Evolutionary conservation across 768 basidiomycete species (phyloP).

Genomic region (Kwoniella newhampshirensis): DNA sequence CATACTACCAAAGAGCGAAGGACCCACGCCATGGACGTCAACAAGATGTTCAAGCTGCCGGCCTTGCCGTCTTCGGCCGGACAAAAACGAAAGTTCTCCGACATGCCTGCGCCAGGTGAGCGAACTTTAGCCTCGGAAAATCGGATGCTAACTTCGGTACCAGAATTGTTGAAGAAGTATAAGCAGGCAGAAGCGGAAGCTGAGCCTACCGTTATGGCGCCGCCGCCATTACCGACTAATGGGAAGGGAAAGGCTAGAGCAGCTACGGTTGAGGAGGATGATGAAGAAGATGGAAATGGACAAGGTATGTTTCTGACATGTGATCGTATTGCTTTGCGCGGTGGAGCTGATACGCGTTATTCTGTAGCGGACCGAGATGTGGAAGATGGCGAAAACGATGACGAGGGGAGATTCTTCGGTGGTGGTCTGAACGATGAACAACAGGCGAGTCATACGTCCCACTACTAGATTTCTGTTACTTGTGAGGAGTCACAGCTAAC

Average conservation of each 20-base stretch:
- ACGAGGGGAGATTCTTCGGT: conserved; percentile 88
- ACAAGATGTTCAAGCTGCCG: conserved; percentile 51
- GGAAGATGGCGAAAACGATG: conserved; percentile 59
- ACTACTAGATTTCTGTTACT: background rate
- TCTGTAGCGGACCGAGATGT: conserved; percentile 67
- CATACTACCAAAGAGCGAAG: background rate
- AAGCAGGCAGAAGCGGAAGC: conserved; percentile 19
- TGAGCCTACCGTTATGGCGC: background rate
- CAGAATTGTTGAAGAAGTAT: conserved; percentile 45
- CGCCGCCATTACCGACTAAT: conserved; percentile 13
- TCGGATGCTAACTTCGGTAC: too few species aligned
- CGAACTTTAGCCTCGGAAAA: background rate
- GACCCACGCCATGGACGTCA: conserved; percentile 37
- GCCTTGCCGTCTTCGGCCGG: conserved; percentile 38
- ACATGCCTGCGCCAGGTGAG: conserved; percentile 38
- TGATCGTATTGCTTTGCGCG: background rate
- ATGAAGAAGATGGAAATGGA: conserved; percentile 59
- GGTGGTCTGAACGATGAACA: conserved; percentile 89
- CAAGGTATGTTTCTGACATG: conserved; percentile 40
- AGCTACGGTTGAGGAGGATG: conserved; percentile 59
- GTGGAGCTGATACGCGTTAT: background rate
- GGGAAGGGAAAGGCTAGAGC: conserved; percentile 32
- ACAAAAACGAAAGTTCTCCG: conserved; percentile 42
- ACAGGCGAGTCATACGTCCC: conserved; percentile 58
- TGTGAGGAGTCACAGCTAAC: too few species aligned